phyloP scores from a whole-genome alignment of 2,329 filamentous ascomycete species.

The Aspergillus niger region DNA sequence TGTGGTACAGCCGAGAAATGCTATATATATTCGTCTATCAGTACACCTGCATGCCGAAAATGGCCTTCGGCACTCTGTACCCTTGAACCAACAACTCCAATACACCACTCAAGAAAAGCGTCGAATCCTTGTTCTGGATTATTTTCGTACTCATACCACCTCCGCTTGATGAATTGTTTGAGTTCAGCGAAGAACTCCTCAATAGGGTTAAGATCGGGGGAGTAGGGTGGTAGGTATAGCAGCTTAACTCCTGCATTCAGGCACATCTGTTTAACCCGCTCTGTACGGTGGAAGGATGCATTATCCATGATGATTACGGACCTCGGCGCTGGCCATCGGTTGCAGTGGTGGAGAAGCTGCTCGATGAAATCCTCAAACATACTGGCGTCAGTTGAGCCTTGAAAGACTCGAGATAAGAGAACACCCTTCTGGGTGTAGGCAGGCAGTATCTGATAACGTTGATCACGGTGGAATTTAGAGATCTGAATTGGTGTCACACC shows the following conservation, averaged over 20 bases:
- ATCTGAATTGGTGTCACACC: background rate
- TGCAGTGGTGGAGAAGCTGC: background rate
- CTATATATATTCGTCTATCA: conserved; percentile 1
- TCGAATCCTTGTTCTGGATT: conserved; percentile 25
- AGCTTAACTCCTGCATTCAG: conserved; percentile 32
- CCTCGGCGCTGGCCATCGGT: background rate
- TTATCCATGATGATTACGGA: background rate
- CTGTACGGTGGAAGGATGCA: conserved; percentile 18
- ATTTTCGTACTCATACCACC: conserved; percentile 26
- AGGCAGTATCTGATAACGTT: background rate
- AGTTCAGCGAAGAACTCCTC: conserved; percentile 41
- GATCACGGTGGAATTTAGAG: background rate
- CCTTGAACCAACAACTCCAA: conserved; percentile 28
- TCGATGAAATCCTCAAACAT: background rate
- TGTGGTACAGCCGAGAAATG: background rate
- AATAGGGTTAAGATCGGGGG: conserved; percentile 40
- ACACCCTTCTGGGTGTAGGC: too few relatives aligned
- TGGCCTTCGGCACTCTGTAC: conserved; percentile 27
- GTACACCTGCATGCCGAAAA: conserved; percentile 27
- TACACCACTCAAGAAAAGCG: conserved; percentile 30
- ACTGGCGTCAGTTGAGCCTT: too few relatives aligned
- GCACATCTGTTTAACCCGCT: conserved; percentile 33
- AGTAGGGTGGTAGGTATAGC: conserved; percentile 38
- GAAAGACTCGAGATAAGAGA: too few relatives aligned
- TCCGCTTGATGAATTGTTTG: conserved; percentile 37